Conservation (phyloP, 31 red algal species). For the Porphyra umbilicalis region DNA sequence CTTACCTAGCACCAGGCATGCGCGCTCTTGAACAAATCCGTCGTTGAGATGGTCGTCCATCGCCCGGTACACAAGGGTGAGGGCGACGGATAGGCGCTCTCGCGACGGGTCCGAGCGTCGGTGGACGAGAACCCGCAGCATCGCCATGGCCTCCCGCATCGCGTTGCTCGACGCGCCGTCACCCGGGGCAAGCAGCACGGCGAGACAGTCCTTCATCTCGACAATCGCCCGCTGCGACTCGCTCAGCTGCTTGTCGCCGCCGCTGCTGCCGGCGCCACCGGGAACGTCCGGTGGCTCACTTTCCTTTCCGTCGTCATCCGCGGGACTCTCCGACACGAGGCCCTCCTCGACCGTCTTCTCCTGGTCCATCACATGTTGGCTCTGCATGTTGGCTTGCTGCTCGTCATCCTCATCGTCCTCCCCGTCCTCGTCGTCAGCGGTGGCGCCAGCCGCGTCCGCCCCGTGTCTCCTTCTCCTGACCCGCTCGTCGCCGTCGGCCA, state of each 20-base stretch:
- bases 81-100: neutral
- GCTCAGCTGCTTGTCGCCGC: neutral
- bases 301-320: neutral
- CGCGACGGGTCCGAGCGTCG: neutral
- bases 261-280: neutral
- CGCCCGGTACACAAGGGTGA: constrained; percentile 9
- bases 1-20: constrained; percentile 15
- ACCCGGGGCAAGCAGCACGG: neutral
- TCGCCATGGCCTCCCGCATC: neutral
- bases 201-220: neutral
- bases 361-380: neutral
- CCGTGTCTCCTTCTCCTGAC: neutral
- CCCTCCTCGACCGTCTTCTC: neutral
- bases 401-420: neutral
- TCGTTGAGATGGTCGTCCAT: constrained; percentile 20
- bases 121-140: neutral
- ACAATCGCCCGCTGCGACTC: neutral
- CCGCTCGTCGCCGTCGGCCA: neutral
- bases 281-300: neutral
- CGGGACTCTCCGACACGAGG: neutral
- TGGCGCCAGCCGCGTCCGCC: neutral
- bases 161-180: neutral
- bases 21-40: constrained; percentile 14
- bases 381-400: neutral
- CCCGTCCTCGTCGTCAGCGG: neutral